Conservation (phyloP, 768 basidiomycete genomes). For the Termitomyces eurrhizus region DNA sequence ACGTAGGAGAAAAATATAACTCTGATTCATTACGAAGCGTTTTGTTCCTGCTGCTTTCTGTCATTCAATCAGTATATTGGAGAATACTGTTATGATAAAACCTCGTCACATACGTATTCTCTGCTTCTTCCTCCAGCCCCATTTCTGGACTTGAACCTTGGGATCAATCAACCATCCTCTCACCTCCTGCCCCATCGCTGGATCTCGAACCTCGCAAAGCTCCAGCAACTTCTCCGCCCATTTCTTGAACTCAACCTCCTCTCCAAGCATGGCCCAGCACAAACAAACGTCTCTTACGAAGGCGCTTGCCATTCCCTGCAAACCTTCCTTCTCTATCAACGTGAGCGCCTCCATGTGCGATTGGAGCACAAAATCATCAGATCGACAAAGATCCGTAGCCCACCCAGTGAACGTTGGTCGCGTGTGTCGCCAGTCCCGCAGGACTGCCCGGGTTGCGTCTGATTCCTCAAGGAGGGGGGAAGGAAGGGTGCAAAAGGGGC, state of each 20-base stretch:
- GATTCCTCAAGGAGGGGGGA: slow-evolving; percentile 7
- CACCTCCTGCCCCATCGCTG: slow-evolving; percentile 23
- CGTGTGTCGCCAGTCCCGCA: slow-evolving; percentile 15
- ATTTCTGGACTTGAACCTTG: slow-evolving; percentile 25
- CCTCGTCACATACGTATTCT: slow-evolving; percentile 26
- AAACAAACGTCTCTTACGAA: slow-evolving; percentile 41
- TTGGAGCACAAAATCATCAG: slow-evolving; percentile 35
- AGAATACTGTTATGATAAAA: background rate
- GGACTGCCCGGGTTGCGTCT: slow-evolving; percentile 8
- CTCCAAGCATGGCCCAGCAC: slow-evolving; percentile 37
- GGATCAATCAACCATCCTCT: slow-evolving; percentile 29
- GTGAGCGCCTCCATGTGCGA: slow-evolving; percentile 34
- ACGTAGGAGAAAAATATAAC: slow-evolving; percentile 10
- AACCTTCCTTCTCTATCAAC: slow-evolving; percentile 37
- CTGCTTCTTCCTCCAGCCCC: slow-evolving; percentile 41
- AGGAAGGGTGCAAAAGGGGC: slow-evolving; percentile 31
- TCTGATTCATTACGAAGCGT: slow-evolving; percentile 1
- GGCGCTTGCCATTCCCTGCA: slow-evolving; percentile 35
- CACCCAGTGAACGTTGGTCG: slow-evolving; percentile 32
- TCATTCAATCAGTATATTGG: background rate
- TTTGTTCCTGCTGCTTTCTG: slow-evolving; percentile 7
- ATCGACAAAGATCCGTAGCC: slow-evolving; percentile 35
- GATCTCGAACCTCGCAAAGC: slow-evolving; percentile 24
- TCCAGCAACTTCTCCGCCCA: slow-evolving; percentile 32
- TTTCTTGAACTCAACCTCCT: slow-evolving; percentile 27